Conservation (phyloP, 257 asterid species). For the Rubia yunnanensis region DNA sequence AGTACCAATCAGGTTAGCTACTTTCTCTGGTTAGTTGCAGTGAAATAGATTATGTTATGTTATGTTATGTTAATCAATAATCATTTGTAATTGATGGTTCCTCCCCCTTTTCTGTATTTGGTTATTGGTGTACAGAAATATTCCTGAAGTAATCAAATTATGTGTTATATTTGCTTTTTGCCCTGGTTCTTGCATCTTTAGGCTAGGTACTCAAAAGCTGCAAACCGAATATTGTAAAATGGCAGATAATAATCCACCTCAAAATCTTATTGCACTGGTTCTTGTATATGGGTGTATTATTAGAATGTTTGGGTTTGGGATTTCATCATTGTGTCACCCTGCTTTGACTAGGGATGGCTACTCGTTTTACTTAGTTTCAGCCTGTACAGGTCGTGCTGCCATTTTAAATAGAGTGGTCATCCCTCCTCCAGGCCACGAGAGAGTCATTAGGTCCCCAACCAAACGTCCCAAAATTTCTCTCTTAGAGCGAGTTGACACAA, state of each 20-base stretch:
- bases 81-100: neutral
- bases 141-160: neutral
- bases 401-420: neutral
- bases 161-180: neutral
- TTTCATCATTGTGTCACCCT: neutral
- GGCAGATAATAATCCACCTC: neutral
- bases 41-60: neutral
- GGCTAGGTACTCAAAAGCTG: neutral
- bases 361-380: neutral
- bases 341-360: neutral
- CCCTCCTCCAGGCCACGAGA: neutral
- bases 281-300: neutral
- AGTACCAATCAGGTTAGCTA: slow-evolving; percentile 85
- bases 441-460: neutral
- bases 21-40: slow-evolving; percentile 13
- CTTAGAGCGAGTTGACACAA: neutral
- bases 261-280: neutral
- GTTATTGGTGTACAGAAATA: neutral
- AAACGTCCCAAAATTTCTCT: neutral
- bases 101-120: neutral
- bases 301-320: neutral
- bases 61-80: neutral
- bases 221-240: neutral
- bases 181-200: neutral
- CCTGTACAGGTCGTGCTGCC: neutral